Evolutionary conservation across 768 basidiomycete species (phyloP), one percentile per base, ranked within the genome.

Genomic region (Lactarius evosmus): DNA sequence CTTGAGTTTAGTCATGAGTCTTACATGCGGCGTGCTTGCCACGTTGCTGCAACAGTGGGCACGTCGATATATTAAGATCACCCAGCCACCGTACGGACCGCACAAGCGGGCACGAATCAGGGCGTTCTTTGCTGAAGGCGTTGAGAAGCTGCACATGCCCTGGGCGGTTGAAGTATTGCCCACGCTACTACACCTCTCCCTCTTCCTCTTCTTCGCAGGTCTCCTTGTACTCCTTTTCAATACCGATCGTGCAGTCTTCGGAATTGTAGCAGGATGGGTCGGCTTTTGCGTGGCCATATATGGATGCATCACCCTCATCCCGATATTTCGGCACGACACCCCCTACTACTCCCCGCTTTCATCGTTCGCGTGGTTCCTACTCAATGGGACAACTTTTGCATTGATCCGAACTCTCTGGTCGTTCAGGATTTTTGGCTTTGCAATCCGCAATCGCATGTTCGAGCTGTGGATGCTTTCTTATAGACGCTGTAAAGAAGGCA

Each of bases 1-100:
- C n/a, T 9, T 62, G 54, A 62, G 61, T 19, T 38, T 62, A 3
- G 33, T n/a, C 2, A 36, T 62, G n/a, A 36, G 44, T 17, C 61
- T 62, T 1, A 56, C 44, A 0, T 41, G 33, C 11, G 61, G 33
- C 1, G 1, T 50, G 7, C 25, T 62, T 25, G 54, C 61, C 0
- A 38, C 44, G 3, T 34, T 40, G n/a, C 1, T 61, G 5, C 22
- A 44, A 1, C 51, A 54, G 32, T 61, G 52, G 53, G 44, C 34
- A 5, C 33, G 61, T 22, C 61, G 44, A 36, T 62, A 62, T 22
- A n/a, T 56, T 34, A 36, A 4, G 12, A 17, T 40, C 11, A 56
- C 55, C 25, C 55, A 38, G 5, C 4, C 55, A 14, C 34, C 34
- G 36, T 19, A 7, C 5, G 38, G 55, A 38, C 55, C 33, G 16